Base-by-base conservation (phyloP, 768 basidiomycete species). In the Paxillus involutus region DNA sequence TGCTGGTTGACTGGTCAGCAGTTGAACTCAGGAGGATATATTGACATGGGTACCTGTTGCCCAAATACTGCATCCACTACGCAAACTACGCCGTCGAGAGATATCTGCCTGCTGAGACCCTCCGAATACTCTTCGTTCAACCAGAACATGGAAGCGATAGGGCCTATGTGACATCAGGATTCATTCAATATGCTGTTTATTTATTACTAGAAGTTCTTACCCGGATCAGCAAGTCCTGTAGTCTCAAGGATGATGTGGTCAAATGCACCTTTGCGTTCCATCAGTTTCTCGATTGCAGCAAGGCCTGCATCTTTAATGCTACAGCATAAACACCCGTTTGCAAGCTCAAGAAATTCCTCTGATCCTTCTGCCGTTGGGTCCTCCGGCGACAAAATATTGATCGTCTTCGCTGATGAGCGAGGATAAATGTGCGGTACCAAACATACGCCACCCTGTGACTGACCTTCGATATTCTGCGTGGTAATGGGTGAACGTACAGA, bases 321-420 rank as follows among this genome's bases (percentile, higher is more conserved):
- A 68, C 97, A 99, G 71, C 97, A 99, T n/a, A 99, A 70, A 69
- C 97, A 98, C 16, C 97, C 97, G 68, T 99, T 96, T 0, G 94
- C 86, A 1, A 98, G 80, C 61, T 97, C 94, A 10, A 99, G 82
- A 63, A 96, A 84, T 63, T 95, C 92, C 66, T 93, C 88, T 1
- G 87, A 86, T 43, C 82, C 75, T 45, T 84, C 80, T 16, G 80
- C 84, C 12, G 78, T 71, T 8, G 84, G 84, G 60, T 85, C 82
- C 33, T 84, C 81, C 2, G 73, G 72, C 12, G 86, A 86, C 4
- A 89, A 80, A 8, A 98, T 80, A 52, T 91, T 93, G 65, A 98
- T 88, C 0, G 91, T 80, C 72, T 88, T 91, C 43, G 91, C 94
- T 96, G 69, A 29, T 50, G 19, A 50, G 51, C 3, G 16, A 54